Conservation (phyloP, 2,329 filamentous ascomycete genomes). For the Leptographium lundbergii region DNA sequence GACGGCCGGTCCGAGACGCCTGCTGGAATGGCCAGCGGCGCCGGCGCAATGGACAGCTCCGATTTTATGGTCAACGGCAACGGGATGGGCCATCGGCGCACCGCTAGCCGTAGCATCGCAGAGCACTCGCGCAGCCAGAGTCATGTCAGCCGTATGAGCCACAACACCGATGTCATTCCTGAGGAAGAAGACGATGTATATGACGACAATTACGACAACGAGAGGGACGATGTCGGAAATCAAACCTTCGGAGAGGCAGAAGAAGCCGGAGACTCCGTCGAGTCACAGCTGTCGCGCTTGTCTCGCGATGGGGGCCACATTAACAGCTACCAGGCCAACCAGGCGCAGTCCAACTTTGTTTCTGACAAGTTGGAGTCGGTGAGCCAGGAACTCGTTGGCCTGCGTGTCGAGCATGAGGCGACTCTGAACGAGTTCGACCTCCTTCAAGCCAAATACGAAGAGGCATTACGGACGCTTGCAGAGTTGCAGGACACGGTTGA, state of each 20-base stretch:
- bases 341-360: conserved; percentile 73
- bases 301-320: conserved; percentile 1
- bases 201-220: conserved; percentile 13
- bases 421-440: conserved; percentile 70
- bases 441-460: conserved; percentile 81
- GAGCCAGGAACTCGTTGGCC: conserved; percentile 80
- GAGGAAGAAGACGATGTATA: conserved; percentile 32
- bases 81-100: conserved; percentile 30
- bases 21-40: conserved; percentile 1
- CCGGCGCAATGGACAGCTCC: neutral
- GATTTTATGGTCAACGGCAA: conserved; percentile 27
- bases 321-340: conserved; percentile 42
- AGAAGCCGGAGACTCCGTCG: conserved; percentile 4
- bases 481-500: conserved; percentile 79
- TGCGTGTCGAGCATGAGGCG: conserved; percentile 80
- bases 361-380: conserved; percentile 87
- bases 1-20: conserved; percentile 22
- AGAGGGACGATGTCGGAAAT: conserved; percentile 9
- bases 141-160: conserved; percentile 39
- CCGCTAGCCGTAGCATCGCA: conserved; percentile 25
- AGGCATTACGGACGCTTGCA: conserved; percentile 68
- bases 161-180: conserved; percentile 37
- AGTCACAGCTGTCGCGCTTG: conserved; percentile 13
- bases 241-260: neutral
- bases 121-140: conserved; percentile 44